Base-by-base conservation (phyloP, 2,329 filamentous ascomycete genomes). In the Byssoonygena ceratinophila region DNA sequence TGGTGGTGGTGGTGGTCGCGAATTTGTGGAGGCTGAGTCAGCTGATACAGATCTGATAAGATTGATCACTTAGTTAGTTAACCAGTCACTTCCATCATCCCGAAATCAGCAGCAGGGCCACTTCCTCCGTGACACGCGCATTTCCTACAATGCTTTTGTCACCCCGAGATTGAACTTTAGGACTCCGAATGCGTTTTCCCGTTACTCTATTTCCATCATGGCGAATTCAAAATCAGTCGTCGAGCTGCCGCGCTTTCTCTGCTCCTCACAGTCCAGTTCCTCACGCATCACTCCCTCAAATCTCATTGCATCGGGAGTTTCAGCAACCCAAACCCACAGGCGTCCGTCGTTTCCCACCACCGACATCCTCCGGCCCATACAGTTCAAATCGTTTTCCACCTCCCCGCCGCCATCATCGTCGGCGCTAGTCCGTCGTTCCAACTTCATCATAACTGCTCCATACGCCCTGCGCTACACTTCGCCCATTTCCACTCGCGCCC, bases 191-290 rank as follows among this genome's bases (percentile, higher is more conserved):
- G n/a, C n/a, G n/a, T n/a, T n/a, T n/a, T n/a, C n/a, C n/a, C 14
- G 4, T 16, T n/a, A 4, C n/a, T 18, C 7, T 18, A 4, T 40
- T 5, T 37, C 37, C 32, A 59, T 22, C 20, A 74, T 73, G 71
- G 66, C 69, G 39, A 64, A 66, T 46, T 64, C 66, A 51, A 72
- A 71, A 57, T 62, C 66, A 7, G 64, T 73, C 57, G 63, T 63
- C 22, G 70, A 71, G 55, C 62, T 71, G n/a, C 70, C 71, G 41
- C 70, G 70, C 41, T 69, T 66, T 51, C 61, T 73, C 29, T 63
- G 71, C 40, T 47, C 54, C 25, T 50, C 54, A 5, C 34, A 53
- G 29, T 20, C 51, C 14, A 23, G 32, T 6, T 41, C 44, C 29
- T 50, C 47, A 11, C 47, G 47, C 12, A 43, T 43, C 29, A 20